Conservation (phyloP, 2,329 filamentous ascomycete genomes). For the Zasmidium citrigriseum region DNA sequence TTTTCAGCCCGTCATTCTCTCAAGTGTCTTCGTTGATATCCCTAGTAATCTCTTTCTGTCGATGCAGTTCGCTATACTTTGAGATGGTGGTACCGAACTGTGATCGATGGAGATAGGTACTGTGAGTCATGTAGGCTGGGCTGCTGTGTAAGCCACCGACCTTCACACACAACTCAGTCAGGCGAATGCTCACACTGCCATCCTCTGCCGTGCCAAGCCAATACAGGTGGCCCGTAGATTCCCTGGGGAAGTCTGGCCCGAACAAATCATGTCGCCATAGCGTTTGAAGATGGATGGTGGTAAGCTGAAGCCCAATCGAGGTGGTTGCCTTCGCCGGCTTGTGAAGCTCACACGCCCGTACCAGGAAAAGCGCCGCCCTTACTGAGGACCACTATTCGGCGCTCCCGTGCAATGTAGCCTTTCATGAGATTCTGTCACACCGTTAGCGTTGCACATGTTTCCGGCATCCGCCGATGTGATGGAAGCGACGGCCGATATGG, state of each 20-base stretch:
- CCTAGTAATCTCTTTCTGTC: too few relatives aligned
- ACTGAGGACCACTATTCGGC: conserved; percentile 86
- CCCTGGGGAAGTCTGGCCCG: neutral
- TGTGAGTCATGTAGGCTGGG: neutral
- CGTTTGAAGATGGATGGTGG: neutral
- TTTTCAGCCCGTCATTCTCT: too few relatives aligned
- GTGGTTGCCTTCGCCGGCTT: neutral
- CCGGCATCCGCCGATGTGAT: conserved; percentile 3
- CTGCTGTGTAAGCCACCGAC: neutral
- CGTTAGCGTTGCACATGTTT: conserved; percentile 11
- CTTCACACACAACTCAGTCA: neutral
- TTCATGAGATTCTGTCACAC: conserved; percentile 80
- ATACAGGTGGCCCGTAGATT: conserved; percentile 1
- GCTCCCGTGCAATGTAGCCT: conserved; percentile 92
- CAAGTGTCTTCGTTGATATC: too few relatives aligned
- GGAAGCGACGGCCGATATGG: neutral
- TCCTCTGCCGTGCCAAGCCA: conserved; percentile 12
- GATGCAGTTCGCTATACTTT: neutral
- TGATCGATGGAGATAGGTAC: neutral
- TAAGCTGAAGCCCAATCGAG: neutral
- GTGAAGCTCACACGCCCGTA: conserved; percentile 62
- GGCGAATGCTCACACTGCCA: neutral
- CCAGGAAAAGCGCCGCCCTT: conserved; percentile 93
- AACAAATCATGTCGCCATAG: neutral
- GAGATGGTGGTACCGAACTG: neutral